A percentile compares a stretch with the other conserved stretches of the same genome.
These are phyloP conservation scores for Scenedesmus sp. DNA, from an alignment of 163 green algal genomes.

Conservation along the genomic window DNA sequence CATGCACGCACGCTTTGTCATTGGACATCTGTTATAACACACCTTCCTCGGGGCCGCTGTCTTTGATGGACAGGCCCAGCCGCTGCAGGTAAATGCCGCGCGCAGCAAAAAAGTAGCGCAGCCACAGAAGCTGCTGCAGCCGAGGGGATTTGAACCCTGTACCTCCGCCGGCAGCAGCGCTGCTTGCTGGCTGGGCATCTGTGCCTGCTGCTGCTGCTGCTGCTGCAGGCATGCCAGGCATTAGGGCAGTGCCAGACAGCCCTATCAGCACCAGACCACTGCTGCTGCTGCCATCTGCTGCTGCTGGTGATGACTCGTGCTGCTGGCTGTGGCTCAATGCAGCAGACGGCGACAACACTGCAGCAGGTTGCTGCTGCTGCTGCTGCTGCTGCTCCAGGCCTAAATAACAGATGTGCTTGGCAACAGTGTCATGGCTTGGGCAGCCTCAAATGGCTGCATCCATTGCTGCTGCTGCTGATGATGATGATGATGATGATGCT, in stretches of 20 bases:
- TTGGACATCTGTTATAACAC: not conserved
- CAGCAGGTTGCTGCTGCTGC: conserved; percentile 5
- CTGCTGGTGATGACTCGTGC: conserved; percentile 4
- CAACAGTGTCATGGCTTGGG: not conserved
- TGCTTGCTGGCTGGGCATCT: not conserved
- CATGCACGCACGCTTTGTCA: too few species aligned
- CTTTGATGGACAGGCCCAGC: conserved; percentile 34
- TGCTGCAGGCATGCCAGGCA: not conserved
- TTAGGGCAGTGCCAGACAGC: not conserved
- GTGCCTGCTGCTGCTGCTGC: not conserved
- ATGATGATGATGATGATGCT: too few species aligned
- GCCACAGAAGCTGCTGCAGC: conserved; percentile 36
- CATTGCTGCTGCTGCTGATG: not conserved
- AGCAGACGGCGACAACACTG: not conserved
- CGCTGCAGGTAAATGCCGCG: conserved; percentile 13
- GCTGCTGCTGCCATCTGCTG: not conserved
- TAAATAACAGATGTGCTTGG: not conserved
- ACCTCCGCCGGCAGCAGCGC: not conserved
- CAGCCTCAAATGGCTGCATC: not conserved
- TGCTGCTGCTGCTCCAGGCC: conserved; percentile 24
- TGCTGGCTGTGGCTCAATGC: not conserved
- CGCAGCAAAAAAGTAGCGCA: conserved; percentile 25
- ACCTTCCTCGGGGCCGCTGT: conserved; percentile 39
- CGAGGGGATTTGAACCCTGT: conserved; percentile 22
- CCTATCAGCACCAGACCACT: not conserved